Evolutionary conservation across 2,329 filamentous ascomycete genomes (phyloP).

Genomic region (Paecilomyces fulvus): DNA sequence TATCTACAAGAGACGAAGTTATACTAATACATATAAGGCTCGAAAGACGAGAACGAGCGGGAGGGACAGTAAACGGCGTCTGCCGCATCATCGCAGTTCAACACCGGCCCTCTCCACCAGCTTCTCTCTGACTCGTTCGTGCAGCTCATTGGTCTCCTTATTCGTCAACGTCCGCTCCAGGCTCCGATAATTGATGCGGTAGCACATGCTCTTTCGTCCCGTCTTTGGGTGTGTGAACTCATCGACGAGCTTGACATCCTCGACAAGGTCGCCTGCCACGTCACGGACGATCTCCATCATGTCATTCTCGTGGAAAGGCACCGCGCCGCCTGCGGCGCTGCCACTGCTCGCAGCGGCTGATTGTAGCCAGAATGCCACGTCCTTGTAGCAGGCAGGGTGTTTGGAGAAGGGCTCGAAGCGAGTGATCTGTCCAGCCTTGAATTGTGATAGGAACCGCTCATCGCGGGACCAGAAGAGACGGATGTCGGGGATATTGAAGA

Average conservation of each 20-base stretch:
- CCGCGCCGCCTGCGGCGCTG: slow-evolving; percentile 29
- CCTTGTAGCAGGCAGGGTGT: slow-evolving; percentile 79
- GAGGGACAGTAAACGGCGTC: background rate
- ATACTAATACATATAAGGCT: background rate
- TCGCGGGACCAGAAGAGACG: slow-evolving; percentile 92
- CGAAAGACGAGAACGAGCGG: background rate
- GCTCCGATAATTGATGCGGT: slow-evolving; percentile 88
- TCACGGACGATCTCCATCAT: slow-evolving; percentile 90
- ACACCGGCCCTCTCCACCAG: slow-evolving; percentile 68
- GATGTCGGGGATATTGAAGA: slow-evolving; percentile 94
- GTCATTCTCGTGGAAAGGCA: slow-evolving; percentile 81
- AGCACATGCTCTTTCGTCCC: slow-evolving; percentile 75
- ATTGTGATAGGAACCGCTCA: slow-evolving; percentile 76
- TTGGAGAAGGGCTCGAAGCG: slow-evolving; percentile 85
- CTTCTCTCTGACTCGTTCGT: slow-evolving; percentile 56
- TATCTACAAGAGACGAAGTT: background rate
- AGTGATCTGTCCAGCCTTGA: slow-evolving; percentile 47
- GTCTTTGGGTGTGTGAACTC: slow-evolving; percentile 84
- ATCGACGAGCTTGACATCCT: slow-evolving; percentile 79
- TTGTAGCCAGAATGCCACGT: slow-evolving; percentile 86
- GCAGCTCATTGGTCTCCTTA: slow-evolving; percentile 66
- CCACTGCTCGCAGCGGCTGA: slow-evolving; percentile 29
- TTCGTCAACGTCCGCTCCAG: slow-evolving; percentile 85
- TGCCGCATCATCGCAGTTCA: slow-evolving; percentile 55
- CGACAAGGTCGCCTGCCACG: slow-evolving; percentile 72